A percentile compares a stretch with the other conserved stretches of the same genome.
Evolutionary conservation across 345 rosid genomes (phyloP).

Genomic region (Sapria himalayana): DNA sequence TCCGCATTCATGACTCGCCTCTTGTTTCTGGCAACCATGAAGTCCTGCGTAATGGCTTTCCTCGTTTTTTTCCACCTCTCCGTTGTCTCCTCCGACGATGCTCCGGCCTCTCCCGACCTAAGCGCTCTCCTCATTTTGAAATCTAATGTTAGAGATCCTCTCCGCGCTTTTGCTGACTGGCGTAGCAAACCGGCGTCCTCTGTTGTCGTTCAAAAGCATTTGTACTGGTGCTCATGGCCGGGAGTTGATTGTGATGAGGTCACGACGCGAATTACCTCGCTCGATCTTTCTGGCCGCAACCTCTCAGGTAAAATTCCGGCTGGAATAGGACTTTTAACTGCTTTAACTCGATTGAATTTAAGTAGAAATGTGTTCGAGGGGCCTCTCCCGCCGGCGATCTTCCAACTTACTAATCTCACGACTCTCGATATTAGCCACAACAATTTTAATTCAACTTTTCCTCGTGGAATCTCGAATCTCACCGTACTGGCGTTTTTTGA

Average conservation of each 20-base stretch:
- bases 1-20: too few species aligned
- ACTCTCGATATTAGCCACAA: constrained; percentile 69
- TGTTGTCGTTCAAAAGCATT: constrained; percentile 12
- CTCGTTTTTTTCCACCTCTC: too few species aligned
- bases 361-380: constrained; percentile 47
- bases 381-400: constrained; percentile 28
- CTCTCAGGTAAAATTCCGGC: constrained; percentile 52
- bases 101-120: constrained; percentile 33
- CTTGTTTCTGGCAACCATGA: too few species aligned
- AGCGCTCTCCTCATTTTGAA: constrained; percentile 52
- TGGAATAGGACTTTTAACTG: constrained; percentile 36
- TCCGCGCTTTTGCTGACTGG: constrained; percentile 52
- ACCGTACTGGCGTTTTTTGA: constrained; percentile 37
- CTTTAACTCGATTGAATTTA: constrained; percentile 48
- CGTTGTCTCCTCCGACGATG: constrained; percentile 11
- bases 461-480: constrained; percentile 57
- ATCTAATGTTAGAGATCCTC: constrained; percentile 39
- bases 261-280: constrained; percentile 34
- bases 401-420: constrained; percentile 35
- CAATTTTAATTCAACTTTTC: constrained; percentile 52
- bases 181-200: constrained; percentile 14
- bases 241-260: constrained; percentile 39
- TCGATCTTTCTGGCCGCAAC: constrained; percentile 56
- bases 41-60: too few species aligned
- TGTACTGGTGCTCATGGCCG: constrained; percentile 78